Conservation (phyloP, 1,284 basidiomycete genomes). For the Cystobasidium slooffiae region DNA sequence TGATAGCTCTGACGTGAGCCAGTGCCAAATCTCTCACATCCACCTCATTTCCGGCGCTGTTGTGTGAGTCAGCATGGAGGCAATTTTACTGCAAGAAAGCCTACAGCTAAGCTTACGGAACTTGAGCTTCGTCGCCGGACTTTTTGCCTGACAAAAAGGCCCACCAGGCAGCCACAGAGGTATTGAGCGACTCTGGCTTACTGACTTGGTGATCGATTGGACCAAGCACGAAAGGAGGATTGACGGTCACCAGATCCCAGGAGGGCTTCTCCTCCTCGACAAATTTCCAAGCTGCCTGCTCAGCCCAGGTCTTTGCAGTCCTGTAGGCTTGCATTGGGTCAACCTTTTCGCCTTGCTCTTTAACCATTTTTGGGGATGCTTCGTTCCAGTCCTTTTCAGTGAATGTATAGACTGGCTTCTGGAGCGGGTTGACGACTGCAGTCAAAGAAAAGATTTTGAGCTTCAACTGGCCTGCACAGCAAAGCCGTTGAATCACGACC, state of each 20-base stretch:
- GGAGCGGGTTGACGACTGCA: slow-evolving; percentile 38
- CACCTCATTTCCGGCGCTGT: slow-evolving; percentile 53
- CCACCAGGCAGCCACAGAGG: slow-evolving; percentile 31
- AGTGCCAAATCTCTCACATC: slow-evolving; percentile 58
- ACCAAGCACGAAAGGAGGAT: slow-evolving; percentile 45
- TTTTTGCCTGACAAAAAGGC: slow-evolving; percentile 26
- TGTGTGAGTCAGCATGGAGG: slow-evolving; percentile 42
- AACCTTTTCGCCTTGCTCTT: slow-evolving; percentile 48
- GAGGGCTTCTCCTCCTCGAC: slow-evolving; percentile 46
- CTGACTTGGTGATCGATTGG: slow-evolving; percentile 38
- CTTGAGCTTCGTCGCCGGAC: slow-evolving; percentile 16
- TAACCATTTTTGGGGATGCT: slow-evolving; percentile 44
- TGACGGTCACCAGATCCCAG: slow-evolving; percentile 41
- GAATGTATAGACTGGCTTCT: slow-evolving; percentile 48
- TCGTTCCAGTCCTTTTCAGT: slow-evolving; percentile 53
- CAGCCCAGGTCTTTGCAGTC: slow-evolving; percentile 47
- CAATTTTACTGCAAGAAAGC: slow-evolving; percentile 45
- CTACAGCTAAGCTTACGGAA: slow-evolving; percentile 3
- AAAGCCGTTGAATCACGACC: slow-evolving; percentile 43
- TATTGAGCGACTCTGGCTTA: slow-evolving; percentile 50
- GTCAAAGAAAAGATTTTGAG: not conserved
- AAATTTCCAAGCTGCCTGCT: slow-evolving; percentile 52
- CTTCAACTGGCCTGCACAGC: not conserved
- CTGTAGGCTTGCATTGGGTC: slow-evolving; percentile 15
- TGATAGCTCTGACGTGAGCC: slow-evolving; percentile 56